phyloP scores from a whole-genome alignment of 768 basidiomycete genomes.

The Antrodiella citrinella region DNA sequence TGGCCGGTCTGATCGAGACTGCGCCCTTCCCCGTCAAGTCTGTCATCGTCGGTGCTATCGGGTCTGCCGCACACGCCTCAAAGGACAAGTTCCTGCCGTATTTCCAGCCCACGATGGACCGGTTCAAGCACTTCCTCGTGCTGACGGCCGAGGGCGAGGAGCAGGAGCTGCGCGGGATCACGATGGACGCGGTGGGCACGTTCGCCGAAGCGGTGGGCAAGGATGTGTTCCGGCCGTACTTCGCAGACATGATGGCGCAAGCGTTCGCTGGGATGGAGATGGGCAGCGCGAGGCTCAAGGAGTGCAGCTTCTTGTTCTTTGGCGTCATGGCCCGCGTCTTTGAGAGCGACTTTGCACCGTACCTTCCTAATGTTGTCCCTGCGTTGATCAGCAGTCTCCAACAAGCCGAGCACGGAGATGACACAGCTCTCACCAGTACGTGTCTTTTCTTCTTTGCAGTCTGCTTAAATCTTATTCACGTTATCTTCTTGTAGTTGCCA shows the following conservation, averaged over 20 bases:
- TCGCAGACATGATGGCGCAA: constrained; percentile 91
- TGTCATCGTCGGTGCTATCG: constrained; percentile 95
- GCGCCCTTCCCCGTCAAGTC: constrained; percentile 85
- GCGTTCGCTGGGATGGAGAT: constrained; percentile 87
- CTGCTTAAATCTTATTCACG: neutral
- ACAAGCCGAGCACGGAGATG: constrained; percentile 76
- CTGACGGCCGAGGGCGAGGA: constrained; percentile 87
- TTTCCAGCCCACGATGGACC: constrained; percentile 86
- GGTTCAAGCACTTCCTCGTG: constrained; percentile 80
- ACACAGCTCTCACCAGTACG: constrained; percentile 35
- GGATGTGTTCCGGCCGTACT: constrained; percentile 92
- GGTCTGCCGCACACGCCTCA: constrained; percentile 95
- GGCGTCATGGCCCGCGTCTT: constrained; percentile 98
- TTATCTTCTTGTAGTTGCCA: constrained; percentile 33
- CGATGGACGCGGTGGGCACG: constrained; percentile 98
- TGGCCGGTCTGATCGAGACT: constrained; percentile 77
- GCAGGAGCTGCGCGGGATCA: constrained; percentile 89
- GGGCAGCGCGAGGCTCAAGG: constrained; percentile 80
- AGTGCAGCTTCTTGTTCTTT: constrained; percentile 97
- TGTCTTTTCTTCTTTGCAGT: constrained; percentile 4
- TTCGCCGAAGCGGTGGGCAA: constrained; percentile 95
- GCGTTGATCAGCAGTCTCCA: constrained; percentile 75
- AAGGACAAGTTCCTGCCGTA: constrained; percentile 87
- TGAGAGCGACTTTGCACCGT: constrained; percentile 85
- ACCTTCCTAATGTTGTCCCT: constrained; percentile 81